phyloP scores from a whole-genome alignment of 2,329 filamentous ascomycete species.

The Exophiala bonariae region DNA sequence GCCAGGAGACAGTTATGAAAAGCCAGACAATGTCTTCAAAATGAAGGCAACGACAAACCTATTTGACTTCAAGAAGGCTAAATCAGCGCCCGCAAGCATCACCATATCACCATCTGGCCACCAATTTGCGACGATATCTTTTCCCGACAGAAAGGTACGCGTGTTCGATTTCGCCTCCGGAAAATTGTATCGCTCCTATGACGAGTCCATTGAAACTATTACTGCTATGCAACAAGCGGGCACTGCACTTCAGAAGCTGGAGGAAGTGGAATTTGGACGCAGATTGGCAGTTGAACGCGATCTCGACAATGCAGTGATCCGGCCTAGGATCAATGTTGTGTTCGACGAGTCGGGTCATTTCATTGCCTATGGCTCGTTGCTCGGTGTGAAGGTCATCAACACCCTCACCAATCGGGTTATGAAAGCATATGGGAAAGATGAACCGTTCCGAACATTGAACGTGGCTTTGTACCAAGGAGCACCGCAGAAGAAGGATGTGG shows the following conservation, averaged over 20 bases:
- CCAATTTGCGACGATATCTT: conserved; percentile 84
- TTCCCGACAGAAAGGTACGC: conserved; percentile 89
- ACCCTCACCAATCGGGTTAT: conserved; percentile 91
- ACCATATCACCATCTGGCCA: conserved; percentile 83
- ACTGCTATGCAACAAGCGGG: conserved; percentile 97
- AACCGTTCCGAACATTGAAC: conserved; percentile 80
- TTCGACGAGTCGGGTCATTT: conserved; percentile 98
- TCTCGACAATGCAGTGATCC: conserved; percentile 68
- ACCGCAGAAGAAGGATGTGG: conserved; percentile 87
- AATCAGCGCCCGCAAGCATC: conserved; percentile 77
- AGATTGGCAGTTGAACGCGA: conserved; percentile 84
- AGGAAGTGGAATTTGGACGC: conserved; percentile 88
- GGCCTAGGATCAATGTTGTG: conserved; percentile 76
- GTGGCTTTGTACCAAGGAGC: conserved; percentile 90
- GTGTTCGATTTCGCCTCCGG: conserved; percentile 89
- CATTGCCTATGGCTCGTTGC: conserved; percentile 86
- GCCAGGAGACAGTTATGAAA: conserved; percentile 74
- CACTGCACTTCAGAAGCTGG: conserved; percentile 75
- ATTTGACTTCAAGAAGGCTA: conserved; percentile 96
- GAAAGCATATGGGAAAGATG: conserved; percentile 86
- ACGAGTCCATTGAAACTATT: conserved; percentile 85
- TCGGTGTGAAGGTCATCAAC: conserved; percentile 93
- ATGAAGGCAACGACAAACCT: conserved; percentile 92
- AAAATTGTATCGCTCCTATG: conserved; percentile 88
- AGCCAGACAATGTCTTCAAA: conserved; percentile 86